Conservation (phyloP, 805 yeast genomes). For the Candida alai region DNA sequence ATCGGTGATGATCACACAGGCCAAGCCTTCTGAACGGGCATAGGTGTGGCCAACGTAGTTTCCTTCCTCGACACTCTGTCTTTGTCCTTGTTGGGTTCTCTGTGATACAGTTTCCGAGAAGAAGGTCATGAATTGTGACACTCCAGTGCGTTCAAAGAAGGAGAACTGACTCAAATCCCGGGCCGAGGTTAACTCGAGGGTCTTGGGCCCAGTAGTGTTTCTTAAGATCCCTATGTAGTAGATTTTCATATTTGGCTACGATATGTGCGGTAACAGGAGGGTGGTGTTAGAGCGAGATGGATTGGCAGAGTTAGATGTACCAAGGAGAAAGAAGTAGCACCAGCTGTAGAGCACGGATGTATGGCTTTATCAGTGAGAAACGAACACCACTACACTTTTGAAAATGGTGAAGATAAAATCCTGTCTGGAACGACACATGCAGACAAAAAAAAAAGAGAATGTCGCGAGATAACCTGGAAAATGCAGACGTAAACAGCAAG, state of each 20-base stretch:
- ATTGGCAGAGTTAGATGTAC: too few relatives aligned
- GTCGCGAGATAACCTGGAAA: too few relatives aligned
- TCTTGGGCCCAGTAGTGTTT: constrained; percentile 47
- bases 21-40: constrained; percentile 83
- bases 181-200: constrained; percentile 74
- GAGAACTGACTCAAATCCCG: constrained; percentile 83
- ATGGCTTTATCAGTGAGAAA: too few relatives aligned
- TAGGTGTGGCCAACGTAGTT: constrained; percentile 88
- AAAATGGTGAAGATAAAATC: too few relatives aligned
- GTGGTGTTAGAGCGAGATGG: neutral
- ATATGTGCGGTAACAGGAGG: too few relatives aligned
- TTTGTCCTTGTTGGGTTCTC: constrained; percentile 83
- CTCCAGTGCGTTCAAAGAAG: constrained; percentile 79
- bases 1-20: constrained; percentile 90
- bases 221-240: constrained; percentile 86
- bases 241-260: constrained; percentile 85
- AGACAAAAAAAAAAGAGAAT: too few relatives aligned
- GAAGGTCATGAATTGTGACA: constrained; percentile 91
- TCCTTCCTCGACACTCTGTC: constrained; percentile 93
- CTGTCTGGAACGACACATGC: too few relatives aligned
- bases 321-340: too few relatives aligned
- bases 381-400: too few relatives aligned
- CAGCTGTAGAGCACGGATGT: too few relatives aligned
- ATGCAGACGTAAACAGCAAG: too few relatives aligned
- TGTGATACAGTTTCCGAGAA: constrained; percentile 87